These are phyloP conservation scores for Nakazawaea ambrosiae DNA, from an alignment of 805 yeast genomes.

Conservation along the genomic window DNA sequence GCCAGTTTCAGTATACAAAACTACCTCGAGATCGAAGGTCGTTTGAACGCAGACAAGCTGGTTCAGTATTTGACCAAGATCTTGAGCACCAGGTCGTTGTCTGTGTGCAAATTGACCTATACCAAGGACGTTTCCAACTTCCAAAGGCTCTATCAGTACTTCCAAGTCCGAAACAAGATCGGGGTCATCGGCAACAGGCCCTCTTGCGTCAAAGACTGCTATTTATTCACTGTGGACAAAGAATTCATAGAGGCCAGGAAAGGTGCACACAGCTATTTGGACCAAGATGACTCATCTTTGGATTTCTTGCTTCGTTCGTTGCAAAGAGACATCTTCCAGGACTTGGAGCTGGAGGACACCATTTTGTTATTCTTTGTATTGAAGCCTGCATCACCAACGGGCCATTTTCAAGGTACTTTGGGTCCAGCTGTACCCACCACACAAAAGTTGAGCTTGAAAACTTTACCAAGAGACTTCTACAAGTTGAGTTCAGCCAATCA, in stretches of 20 bases:
- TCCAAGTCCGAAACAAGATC: slow-evolving; percentile 36
- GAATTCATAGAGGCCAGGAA: slow-evolving; percentile 1
- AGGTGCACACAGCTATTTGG: no score
- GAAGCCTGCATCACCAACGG: no score
- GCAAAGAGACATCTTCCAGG: background rate
- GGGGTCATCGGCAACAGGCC: slow-evolving; percentile 54
- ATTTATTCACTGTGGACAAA: slow-evolving; percentile 36
- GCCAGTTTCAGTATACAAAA: slow-evolving; percentile 2
- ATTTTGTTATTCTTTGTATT: slow-evolving; percentile 7
- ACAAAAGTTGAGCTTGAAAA: background rate
- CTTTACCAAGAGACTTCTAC: slow-evolving; percentile 7
- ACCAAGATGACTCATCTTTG: background rate
- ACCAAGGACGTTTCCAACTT: slow-evolving; percentile 17
- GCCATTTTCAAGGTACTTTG: no score
- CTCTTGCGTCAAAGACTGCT: slow-evolving; percentile 53
- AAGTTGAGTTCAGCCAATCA: slow-evolving; percentile 6
- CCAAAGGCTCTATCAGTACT: slow-evolving; percentile 35
- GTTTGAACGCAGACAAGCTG: slow-evolving; percentile 49
- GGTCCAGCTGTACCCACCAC: background rate
- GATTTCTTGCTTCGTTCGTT: slow-evolving; percentile 3
- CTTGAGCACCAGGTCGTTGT: slow-evolving; percentile 42
- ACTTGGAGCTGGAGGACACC: slow-evolving; percentile 1
- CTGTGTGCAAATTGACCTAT: slow-evolving; percentile 35
- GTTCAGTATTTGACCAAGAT: slow-evolving; percentile 47
- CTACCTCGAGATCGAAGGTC: slow-evolving; percentile 43